Evolutionary conservation across 78 protist genomes (phyloP).

Genomic region (Dictyostelium firmibasis): DNA sequence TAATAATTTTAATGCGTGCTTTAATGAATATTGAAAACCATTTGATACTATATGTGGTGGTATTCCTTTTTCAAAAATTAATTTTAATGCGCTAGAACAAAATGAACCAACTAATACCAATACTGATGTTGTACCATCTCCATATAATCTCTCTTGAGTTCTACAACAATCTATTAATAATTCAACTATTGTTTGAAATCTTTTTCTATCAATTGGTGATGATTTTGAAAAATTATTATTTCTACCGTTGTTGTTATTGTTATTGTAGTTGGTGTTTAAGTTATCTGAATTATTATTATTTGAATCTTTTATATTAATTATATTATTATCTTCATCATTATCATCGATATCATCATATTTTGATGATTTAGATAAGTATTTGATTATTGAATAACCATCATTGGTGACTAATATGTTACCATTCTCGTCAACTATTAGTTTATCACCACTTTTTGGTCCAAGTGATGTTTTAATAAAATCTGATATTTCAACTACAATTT

Average conservation of each 20-base stretch:
- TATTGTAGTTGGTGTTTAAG: neutral
- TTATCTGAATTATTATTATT: neutral
- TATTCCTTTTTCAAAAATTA: slow-evolving; percentile 28
- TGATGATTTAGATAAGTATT: slow-evolving; percentile 18
- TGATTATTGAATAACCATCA: slow-evolving; percentile 46
- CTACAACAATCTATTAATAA: slow-evolving; percentile 27
- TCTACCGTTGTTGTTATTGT: neutral
- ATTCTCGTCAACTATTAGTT: slow-evolving; percentile 44
- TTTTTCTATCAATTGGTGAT: neutral
- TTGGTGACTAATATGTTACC: slow-evolving; percentile 34
- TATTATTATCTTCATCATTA: neutral
- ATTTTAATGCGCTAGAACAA: neutral
- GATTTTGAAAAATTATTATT: neutral
- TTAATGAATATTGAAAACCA: neutral
- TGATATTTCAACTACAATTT: neutral
- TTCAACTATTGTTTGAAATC: slow-evolving; percentile 30
- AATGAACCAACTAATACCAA: slow-evolving; percentile 51
- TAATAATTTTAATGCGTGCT: neutral
- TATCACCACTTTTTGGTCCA: slow-evolving; percentile 60
- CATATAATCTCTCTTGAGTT: slow-evolving; percentile 48
- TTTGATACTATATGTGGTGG: neutral
- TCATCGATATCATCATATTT: neutral
- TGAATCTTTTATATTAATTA: neutral
- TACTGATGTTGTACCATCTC: slow-evolving; percentile 71
- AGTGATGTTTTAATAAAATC: slow-evolving; percentile 1